Evolutionary conservation across 164 flowering plant genomes (phyloP).

Genomic region (Chimonanthus praecox): DNA sequence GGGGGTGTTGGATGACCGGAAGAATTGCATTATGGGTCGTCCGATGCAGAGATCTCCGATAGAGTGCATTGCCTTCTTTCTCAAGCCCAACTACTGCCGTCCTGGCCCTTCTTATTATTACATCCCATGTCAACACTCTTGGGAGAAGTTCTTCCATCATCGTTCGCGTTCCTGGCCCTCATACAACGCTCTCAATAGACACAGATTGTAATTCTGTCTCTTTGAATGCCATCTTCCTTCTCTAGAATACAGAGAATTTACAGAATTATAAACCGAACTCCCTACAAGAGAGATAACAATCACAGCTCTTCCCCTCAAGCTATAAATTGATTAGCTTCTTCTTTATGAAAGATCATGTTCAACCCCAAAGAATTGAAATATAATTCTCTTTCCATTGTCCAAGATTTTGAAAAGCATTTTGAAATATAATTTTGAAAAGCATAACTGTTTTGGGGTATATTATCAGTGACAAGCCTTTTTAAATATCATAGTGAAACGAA

Average conservation of each 20-base stretch:
- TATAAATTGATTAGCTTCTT: too few relatives aligned
- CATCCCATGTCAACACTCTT: constrained; percentile 1
- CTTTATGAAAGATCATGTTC: too few relatives aligned
- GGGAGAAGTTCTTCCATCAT: not conserved
- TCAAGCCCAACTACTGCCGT: constrained; percentile 3
- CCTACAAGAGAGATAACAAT: not conserved
- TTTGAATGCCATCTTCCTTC: too few relatives aligned
- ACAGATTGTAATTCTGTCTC: not conserved
- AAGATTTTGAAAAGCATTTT: too few relatives aligned
- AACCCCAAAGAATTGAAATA: too few relatives aligned
- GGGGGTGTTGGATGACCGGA: constrained; percentile 14
- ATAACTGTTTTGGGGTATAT: too few relatives aligned
- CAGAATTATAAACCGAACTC: not conserved
- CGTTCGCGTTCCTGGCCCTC: not conserved
- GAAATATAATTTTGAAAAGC: too few relatives aligned
- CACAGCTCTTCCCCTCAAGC: too few relatives aligned
- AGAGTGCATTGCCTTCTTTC: constrained; percentile 10
- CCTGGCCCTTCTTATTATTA: not conserved
- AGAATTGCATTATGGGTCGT: constrained; percentile 16
- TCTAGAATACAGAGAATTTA: too few relatives aligned
- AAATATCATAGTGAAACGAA: too few relatives aligned
- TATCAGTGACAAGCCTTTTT: too few relatives aligned
- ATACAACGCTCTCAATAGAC: not conserved
- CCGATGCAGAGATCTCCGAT: constrained; percentile 13
- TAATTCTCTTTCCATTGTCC: too few relatives aligned